Evolutionary conservation across 2,329 filamentous ascomycete species (phyloP).

Genomic region (Scedosporium minutisporum): DNA sequence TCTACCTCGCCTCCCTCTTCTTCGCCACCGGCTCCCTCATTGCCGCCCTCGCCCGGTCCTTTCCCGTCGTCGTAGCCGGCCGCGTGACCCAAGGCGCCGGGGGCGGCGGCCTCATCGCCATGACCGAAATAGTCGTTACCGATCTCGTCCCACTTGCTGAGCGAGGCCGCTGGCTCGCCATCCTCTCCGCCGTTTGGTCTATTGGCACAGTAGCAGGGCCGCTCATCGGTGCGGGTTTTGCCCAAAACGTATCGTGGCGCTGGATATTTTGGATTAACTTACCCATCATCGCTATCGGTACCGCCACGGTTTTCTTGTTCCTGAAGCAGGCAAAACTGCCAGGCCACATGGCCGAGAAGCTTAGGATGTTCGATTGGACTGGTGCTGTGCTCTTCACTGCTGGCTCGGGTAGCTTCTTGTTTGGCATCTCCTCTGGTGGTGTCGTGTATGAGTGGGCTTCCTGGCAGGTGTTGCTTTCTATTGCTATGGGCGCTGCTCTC

Average conservation of each 20-base stretch:
- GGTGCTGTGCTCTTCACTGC: conserved; percentile 52
- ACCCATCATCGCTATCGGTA: conserved; percentile 18
- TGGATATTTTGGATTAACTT: conserved; percentile 28
- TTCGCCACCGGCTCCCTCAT: conserved; percentile 31
- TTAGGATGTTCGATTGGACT: conserved; percentile 45
- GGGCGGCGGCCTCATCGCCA: conserved; percentile 22
- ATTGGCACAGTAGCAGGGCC: too few relatives aligned
- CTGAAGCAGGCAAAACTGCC: conserved; percentile 12
- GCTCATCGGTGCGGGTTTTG: conserved; percentile 16
- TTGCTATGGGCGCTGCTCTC: conserved; percentile 43
- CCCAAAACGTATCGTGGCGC: conserved; percentile 16
- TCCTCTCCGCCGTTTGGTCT: conserved; percentile 37
- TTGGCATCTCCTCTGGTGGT: conserved; percentile 43
- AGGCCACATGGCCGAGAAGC: conserved; percentile 11
- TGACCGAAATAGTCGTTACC: conserved; percentile 22
- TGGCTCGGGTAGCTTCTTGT: conserved; percentile 39
- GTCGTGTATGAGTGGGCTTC: conserved; percentile 55
- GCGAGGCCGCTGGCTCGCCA: conserved; percentile 29
- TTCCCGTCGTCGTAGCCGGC: conserved; percentile 21
- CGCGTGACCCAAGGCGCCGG: conserved; percentile 25
- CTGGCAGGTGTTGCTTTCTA: conserved; percentile 51
- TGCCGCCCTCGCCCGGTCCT: conserved; percentile 22
- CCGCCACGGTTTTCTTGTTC: conserved; percentile 14
- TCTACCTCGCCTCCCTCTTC: conserved; percentile 19
- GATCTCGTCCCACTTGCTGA: conserved; percentile 31